These are phyloP conservation scores for Begonia loranthoides DNA, from an alignment of 306 rosid species.

Conservation along the genomic window DNA sequence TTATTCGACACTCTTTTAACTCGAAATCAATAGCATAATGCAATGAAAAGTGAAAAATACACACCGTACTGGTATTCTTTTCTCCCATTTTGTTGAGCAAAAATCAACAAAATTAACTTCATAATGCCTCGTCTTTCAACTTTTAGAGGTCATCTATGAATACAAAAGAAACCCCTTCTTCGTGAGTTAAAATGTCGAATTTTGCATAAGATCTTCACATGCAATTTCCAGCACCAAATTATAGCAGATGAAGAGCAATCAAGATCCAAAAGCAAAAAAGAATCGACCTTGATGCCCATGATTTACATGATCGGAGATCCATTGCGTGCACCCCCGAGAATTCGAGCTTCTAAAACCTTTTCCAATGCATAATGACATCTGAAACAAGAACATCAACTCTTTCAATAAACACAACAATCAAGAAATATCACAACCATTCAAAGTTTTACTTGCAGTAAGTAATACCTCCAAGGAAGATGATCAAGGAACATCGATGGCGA, in stretches of 20 bases:
- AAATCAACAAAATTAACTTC: too few relatives aligned
- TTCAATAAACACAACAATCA: constrained; percentile 9
- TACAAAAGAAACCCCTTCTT: background rate
- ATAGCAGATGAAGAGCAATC: background rate
- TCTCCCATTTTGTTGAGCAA: too few relatives aligned
- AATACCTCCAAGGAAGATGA: constrained; percentile 98
- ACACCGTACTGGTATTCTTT: too few relatives aligned
- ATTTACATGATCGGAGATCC: constrained; percentile 19
- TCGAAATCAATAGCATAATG: too few relatives aligned
- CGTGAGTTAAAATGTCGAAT: constrained; percentile 1
- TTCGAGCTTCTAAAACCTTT: constrained; percentile 29
- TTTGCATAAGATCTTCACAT: background rate
- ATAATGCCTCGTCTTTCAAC: too few relatives aligned
- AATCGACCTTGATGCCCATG: background rate
- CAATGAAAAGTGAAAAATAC: too few relatives aligned
- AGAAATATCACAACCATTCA: too few relatives aligned
- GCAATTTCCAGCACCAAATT: background rate
- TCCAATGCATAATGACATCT: constrained; percentile 53
- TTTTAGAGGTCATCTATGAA: too few relatives aligned
- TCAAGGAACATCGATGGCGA: constrained; percentile 95
- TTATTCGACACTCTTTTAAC: too few relatives aligned
- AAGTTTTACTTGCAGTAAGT: background rate
- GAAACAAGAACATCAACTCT: constrained; percentile 16
- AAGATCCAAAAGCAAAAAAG: background rate
- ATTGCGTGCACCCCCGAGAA: constrained; percentile 12